Conservation (phyloP, 2,329 filamentous ascomycete species). For the Lachnellula subtilissima region DNA sequence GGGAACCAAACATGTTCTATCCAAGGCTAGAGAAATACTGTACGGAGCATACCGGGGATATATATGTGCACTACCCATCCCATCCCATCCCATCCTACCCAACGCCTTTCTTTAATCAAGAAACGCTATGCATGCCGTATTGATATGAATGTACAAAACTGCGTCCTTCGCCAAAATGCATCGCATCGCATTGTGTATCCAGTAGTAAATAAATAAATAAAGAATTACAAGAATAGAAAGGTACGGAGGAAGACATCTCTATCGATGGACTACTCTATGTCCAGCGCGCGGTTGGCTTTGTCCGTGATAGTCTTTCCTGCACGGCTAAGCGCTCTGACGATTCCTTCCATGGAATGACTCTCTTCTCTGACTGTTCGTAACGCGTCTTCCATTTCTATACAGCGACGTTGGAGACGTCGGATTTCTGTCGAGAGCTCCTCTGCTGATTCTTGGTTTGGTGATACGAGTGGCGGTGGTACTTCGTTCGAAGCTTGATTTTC, state of each 20-base stretch:
- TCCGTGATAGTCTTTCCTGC: slow-evolving; percentile 20
- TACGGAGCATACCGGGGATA: too few relatives aligned
- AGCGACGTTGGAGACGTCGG: slow-evolving; percentile 22
- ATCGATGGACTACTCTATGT: neutral
- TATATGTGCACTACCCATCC: too few relatives aligned
- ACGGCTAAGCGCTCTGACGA: slow-evolving; percentile 20
- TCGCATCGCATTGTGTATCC: too few relatives aligned
- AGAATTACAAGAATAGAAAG: neutral
- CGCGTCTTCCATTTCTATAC: slow-evolving; percentile 22
- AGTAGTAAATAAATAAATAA: too few relatives aligned
- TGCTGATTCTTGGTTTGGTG: slow-evolving; percentile 8
- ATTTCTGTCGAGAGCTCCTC: slow-evolving; percentile 24
- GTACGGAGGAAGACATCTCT: neutral
- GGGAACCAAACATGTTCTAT: too few relatives aligned
- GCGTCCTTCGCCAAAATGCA: too few relatives aligned
- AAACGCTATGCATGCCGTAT: too few relatives aligned
- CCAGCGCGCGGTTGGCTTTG: slow-evolving; percentile 16
- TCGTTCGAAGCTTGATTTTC: neutral
- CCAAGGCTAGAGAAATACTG: too few relatives aligned
- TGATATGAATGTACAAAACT: too few relatives aligned
- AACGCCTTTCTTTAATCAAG: too few relatives aligned
- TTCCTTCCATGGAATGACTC: slow-evolving; percentile 24
- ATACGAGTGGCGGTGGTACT: neutral
- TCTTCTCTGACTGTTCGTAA: slow-evolving; percentile 25
- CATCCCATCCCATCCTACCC: too few relatives aligned